Percentiles rank a stretch among this genome's conserved stretches.
phyloP scores from a whole-genome alignment of 805 yeast genomes.

The Candida easanensis region DNA sequence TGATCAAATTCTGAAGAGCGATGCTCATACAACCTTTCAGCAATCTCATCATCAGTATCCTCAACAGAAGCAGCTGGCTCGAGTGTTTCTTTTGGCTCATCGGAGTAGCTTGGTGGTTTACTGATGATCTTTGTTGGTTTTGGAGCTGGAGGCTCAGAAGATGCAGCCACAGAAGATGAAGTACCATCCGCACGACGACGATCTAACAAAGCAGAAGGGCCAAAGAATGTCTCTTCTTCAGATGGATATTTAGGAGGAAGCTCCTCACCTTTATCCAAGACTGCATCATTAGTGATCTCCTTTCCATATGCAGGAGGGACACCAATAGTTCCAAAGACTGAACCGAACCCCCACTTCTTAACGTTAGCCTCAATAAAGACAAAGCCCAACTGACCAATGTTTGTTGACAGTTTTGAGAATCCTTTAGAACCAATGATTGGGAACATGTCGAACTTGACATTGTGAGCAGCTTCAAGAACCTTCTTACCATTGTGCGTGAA shows the following conservation, averaged over 20 bases:
- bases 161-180: neutral
- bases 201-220: constrained; percentile 32
- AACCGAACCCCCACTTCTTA: constrained; percentile 76
- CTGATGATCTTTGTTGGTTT: constrained; percentile 12
- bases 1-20: constrained; percentile 32
- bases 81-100: constrained; percentile 22
- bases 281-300: constrained; percentile 42
- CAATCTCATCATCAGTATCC: constrained; percentile 9
- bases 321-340: constrained; percentile 40
- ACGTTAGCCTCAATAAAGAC: constrained; percentile 83
- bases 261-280: constrained; percentile 69
- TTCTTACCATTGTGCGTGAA: constrained; percentile 95
- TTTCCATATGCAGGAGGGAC: constrained; percentile 45
- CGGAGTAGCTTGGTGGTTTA: constrained; percentile 27
- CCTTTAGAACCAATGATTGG: constrained; percentile 91
- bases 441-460: constrained; percentile 63
- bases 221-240: constrained; percentile 62
- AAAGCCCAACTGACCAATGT: constrained; percentile 80
- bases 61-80: neutral
- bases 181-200: neutral
- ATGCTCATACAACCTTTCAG: constrained; percentile 31
- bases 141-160: constrained; percentile 1
- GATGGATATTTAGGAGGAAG: constrained; percentile 70
- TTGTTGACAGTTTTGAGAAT: constrained; percentile 80
- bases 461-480: constrained; percentile 79